phyloP scores from a whole-genome alignment of 768 basidiomycete species.

The Boletus tylopilopsis region DNA sequence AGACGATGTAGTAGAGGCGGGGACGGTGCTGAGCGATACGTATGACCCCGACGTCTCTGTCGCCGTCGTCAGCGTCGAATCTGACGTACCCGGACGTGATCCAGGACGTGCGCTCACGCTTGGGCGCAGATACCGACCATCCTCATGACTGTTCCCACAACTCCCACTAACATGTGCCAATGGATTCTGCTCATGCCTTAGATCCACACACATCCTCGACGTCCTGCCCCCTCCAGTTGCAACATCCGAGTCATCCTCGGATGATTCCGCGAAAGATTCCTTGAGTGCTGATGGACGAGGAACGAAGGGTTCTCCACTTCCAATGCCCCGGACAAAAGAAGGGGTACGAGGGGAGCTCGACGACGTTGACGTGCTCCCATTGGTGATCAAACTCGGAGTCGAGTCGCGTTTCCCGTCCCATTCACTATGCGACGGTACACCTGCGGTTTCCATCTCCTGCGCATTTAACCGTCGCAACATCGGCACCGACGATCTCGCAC shows the following conservation, averaged over 20 bases:
- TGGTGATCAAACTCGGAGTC: constrained; percentile 24
- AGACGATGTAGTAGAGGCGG: constrained; percentile 12
- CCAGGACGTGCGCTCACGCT: background rate
- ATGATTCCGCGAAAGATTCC: constrained; percentile 15
- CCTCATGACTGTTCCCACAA: constrained; percentile 1
- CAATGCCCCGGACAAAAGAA: background rate
- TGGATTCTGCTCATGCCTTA: constrained; percentile 5
- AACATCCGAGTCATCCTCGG: constrained; percentile 17
- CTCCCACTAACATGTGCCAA: background rate
- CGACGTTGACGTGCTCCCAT: constrained; percentile 13
- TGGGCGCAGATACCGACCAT: constrained; percentile 3
- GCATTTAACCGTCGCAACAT: constrained; percentile 19
- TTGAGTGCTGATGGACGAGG: constrained; percentile 21
- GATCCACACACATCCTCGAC: constrained; percentile 1
- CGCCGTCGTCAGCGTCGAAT: constrained; percentile 18
- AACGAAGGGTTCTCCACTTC: constrained; percentile 7
- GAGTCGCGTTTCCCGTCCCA: constrained; percentile 5
- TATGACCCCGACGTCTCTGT: constrained; percentile 23
- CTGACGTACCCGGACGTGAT: constrained; percentile 19
- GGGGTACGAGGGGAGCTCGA: constrained; percentile 16
- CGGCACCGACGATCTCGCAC: constrained; percentile 6
- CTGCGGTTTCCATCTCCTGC: constrained; percentile 6
- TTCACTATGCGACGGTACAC: background rate
- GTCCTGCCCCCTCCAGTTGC: background rate
- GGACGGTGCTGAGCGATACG: constrained; percentile 18